Percentiles rank a stretch among this genome's conserved stretches.
Conservation (phyloP, 192 early-diverging fungal species). For the Coemansia sp. region DNA sequence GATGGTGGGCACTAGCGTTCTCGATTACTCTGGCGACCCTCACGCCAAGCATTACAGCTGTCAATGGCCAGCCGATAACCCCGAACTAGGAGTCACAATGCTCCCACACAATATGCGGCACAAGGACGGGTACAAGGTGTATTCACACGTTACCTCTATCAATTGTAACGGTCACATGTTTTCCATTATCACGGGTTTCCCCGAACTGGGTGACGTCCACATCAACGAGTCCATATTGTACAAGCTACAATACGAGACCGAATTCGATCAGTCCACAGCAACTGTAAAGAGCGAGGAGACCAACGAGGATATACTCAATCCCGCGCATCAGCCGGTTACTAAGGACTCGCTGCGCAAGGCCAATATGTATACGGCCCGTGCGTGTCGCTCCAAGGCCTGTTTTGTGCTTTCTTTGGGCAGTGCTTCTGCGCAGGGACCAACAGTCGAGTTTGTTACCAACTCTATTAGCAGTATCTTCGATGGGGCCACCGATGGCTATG, state of each 20-base stretch:
- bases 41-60: conserved; percentile 51
- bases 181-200: conserved; percentile 24
- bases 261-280: conserved; percentile 4
- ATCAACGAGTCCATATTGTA: conserved; percentile 34
- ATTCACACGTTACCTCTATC: conserved; percentile 31
- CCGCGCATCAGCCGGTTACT: conserved; percentile 15
- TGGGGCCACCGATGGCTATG: conserved; percentile 36
- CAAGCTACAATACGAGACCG: conserved; percentile 35
- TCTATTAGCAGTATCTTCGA: conserved; percentile 31
- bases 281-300: not conserved
- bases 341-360: conserved; percentile 31
- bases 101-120: conserved; percentile 37
- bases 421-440: conserved; percentile 16
- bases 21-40: conserved; percentile 37
- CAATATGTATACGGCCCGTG: conserved; percentile 39
- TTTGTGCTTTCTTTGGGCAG: conserved; percentile 17
- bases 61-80: conserved; percentile 46
- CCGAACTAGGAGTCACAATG: conserved; percentile 45
- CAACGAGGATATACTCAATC: conserved; percentile 3
- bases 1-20: conserved; percentile 40
- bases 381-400: conserved; percentile 40
- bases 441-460: conserved; percentile 42
- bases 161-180: conserved; percentile 47
- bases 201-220: conserved; percentile 29
- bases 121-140: conserved; percentile 21